These are phyloP conservation scores for Suillus sp. DNA, from an alignment of 768 basidiomycete genomes.

Conservation along the genomic window DNA sequence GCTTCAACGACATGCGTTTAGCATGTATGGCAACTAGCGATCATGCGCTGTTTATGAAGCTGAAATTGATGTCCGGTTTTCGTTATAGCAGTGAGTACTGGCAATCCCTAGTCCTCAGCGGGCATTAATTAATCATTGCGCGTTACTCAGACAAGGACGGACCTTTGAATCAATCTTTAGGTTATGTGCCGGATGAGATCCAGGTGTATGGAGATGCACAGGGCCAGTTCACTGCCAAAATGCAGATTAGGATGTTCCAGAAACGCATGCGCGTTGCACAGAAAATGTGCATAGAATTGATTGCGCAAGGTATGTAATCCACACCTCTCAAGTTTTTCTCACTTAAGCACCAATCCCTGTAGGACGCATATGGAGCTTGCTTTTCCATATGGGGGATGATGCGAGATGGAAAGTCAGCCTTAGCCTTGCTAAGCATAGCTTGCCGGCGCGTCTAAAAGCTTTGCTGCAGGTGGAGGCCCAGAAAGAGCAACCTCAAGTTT, in stretches of 20 bases:
- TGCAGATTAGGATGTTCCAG: neutral
- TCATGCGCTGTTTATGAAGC: neutral
- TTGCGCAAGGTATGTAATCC: neutral
- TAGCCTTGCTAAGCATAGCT: neutral
- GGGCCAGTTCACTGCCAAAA: neutral
- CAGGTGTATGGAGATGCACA: neutral
- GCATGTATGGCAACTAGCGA: neutral
- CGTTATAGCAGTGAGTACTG: neutral
- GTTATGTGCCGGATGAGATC: neutral
- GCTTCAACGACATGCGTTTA: neutral
- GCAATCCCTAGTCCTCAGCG: neutral
- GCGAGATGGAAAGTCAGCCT: neutral
- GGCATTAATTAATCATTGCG: neutral
- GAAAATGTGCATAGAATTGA: neutral
- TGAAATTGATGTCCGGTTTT: neutral
- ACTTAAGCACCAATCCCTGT: no score
- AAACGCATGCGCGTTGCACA: neutral
- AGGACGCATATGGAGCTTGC: neutral
- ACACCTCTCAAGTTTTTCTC: neutral
- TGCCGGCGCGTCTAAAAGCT: neutral
- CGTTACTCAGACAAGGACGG: neutral
- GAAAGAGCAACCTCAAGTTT: no score
- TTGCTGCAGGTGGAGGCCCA: neutral
- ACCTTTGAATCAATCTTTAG: neutral
- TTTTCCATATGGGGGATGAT: neutral